phyloP scores from a whole-genome alignment of 2,329 filamentous ascomycete species.

The Colletotrichum agaves region DNA sequence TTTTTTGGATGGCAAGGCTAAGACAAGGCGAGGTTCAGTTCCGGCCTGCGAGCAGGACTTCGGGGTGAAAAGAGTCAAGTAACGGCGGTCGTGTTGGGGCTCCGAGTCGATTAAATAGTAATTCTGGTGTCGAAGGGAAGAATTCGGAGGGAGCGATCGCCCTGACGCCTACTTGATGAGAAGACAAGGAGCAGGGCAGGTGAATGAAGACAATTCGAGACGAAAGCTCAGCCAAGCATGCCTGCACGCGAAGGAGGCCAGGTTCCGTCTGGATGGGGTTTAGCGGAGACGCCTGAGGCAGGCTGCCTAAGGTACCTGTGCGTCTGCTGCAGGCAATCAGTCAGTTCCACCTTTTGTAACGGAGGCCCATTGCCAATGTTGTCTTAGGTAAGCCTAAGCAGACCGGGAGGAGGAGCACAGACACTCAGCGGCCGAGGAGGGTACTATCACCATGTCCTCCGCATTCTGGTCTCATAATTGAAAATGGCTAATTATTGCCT shows the following conservation, averaged over 20 bases:
- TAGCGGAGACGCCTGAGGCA: constrained; percentile 21
- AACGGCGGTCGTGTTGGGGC: background rate
- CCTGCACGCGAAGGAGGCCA: constrained; percentile 14
- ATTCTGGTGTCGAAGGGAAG: background rate
- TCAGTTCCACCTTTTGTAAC: background rate
- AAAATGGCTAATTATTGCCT: no score
- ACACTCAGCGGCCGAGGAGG: no score
- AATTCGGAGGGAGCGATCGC: background rate
- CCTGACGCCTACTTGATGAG: background rate
- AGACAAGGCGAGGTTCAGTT: background rate
- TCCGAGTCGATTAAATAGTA: background rate
- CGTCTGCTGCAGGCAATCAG: constrained; percentile 8
- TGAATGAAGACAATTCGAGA: background rate
- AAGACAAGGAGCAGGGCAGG: background rate
- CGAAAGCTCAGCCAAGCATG: constrained; percentile 12
- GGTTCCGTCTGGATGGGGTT: constrained; percentile 3
- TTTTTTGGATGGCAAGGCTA: background rate
- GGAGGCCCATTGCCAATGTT: background rate
- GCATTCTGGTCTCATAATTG: no score
- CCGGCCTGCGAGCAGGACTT: background rate
- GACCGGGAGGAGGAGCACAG: no score
- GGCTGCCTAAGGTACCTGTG: no score
- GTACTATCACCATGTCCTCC: no score
- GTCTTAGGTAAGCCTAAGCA: background rate
- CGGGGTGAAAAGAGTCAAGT: background rate